Evolutionary conservation across 352 stramenopile genomes (phyloP).

Genomic region (Pythium rishiriense): DNA sequence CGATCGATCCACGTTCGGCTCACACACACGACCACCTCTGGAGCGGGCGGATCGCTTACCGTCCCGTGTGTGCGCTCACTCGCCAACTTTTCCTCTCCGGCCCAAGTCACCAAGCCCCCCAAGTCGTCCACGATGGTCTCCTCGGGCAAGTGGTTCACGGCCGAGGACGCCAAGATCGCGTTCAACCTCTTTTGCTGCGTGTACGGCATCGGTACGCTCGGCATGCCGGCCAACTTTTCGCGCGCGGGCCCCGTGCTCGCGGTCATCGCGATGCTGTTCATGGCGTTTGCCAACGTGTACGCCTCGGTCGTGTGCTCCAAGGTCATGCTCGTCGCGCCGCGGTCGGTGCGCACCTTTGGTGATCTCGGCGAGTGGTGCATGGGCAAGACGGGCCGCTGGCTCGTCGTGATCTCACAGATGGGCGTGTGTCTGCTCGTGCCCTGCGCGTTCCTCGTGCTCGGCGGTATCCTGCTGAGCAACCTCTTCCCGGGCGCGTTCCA

Average conservation of each 20-base stretch:
- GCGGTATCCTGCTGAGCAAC: conserved; percentile 29
- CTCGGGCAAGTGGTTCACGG: conserved; percentile 17
- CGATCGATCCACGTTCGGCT: too few species aligned
- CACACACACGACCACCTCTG: neutral
- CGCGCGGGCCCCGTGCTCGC: conserved; percentile 42
- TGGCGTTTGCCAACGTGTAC: conserved; percentile 38
- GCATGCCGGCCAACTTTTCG: conserved; percentile 68
- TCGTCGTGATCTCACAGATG: conserved; percentile 29
- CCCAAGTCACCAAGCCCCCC: neutral
- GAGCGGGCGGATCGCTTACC: neutral
- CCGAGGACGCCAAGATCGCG: conserved; percentile 26
- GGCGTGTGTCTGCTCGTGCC: conserved; percentile 24
- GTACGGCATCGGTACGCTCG: conserved; percentile 65
- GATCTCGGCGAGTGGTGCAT: conserved; percentile 39
- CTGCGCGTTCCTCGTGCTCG: conserved; percentile 26
- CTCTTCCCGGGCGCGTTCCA: conserved; percentile 30
- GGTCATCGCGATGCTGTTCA: conserved; percentile 32
- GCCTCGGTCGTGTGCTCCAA: conserved; percentile 27
- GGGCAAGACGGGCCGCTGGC: conserved; percentile 28
- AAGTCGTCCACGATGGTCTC: neutral
- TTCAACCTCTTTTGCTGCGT: conserved; percentile 70
- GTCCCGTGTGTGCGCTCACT: neutral
- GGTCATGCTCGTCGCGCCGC: conserved; percentile 17
- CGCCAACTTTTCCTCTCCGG: neutral
- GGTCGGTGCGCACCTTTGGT: conserved; percentile 24